phyloP scores from a whole-genome alignment of 768 basidiomycete genomes.

The Scleroderma bovista region DNA sequence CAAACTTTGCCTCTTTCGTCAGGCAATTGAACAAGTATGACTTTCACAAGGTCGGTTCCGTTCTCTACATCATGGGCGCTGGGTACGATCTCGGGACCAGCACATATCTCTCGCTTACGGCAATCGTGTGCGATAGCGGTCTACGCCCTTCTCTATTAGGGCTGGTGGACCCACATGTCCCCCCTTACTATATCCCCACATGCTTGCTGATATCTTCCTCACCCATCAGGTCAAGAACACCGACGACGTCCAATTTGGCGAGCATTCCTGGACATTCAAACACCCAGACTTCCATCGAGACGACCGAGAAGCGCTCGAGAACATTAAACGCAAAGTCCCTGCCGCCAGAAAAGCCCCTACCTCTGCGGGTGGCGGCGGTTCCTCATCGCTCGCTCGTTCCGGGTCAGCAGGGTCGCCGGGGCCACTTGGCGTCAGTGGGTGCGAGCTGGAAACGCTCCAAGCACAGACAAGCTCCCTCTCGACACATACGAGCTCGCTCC shows the following conservation, averaged over 20 bases:
- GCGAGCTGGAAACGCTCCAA: conserved; percentile 25
- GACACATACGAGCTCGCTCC: conserved; percentile 26
- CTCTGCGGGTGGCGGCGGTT: conserved; percentile 16
- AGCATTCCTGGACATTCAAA: conserved; percentile 52
- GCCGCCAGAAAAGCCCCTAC: conserved; percentile 26
- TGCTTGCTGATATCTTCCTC: background rate
- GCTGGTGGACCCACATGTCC: too few relatives aligned
- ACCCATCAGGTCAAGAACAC: conserved; percentile 67
- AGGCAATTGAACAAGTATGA: conserved; percentile 95
- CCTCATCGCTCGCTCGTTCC: conserved; percentile 21
- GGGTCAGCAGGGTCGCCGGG: conserved; percentile 23
- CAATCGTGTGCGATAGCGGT: too few relatives aligned
- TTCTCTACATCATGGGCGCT: too few relatives aligned
- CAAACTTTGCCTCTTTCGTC: conserved; percentile 90
- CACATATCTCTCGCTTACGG: too few relatives aligned
- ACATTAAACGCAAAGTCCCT: conserved; percentile 59
- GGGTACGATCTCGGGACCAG: too few relatives aligned
- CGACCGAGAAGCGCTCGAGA: conserved; percentile 51
- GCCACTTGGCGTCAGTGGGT: conserved; percentile 7
- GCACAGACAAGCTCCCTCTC: conserved; percentile 23
- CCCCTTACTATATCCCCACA: background rate
- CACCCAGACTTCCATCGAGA: conserved; percentile 50
- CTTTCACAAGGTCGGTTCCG: conserved; percentile 78
- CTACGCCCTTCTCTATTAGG: background rate
- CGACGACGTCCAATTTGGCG: conserved; percentile 70